Percentiles rank a stretch among this genome's conserved stretches.
Conservation (phyloP, 1,284 basidiomycete genomes). For the Ceratobasidium sp. region DNA sequence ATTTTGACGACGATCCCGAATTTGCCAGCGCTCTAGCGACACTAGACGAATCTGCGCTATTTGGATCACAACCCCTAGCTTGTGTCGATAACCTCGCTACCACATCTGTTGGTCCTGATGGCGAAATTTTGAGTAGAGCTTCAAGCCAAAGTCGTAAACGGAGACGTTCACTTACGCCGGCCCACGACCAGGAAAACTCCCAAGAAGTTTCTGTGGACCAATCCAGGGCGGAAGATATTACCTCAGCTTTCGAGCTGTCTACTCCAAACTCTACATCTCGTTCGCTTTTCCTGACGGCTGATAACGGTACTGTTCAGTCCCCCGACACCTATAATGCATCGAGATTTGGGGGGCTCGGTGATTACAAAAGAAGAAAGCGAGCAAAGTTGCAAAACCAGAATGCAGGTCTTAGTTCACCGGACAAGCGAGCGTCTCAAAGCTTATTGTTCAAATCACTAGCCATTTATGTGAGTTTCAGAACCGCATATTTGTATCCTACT, state of each 20-base stretch:
- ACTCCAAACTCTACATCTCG: background rate
- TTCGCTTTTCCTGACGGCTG: background rate
- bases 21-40: conserved; percentile 19
- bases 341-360: conserved; percentile 80
- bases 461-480: conserved; percentile 67
- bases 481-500: background rate
- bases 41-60: conserved; percentile 16
- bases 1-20: conserved; percentile 35
- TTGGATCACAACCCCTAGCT: conserved; percentile 28
- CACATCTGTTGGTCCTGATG: background rate
- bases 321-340: conserved; percentile 71
- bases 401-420: conserved; percentile 57
- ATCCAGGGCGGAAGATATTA: background rate
- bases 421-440: conserved; percentile 48
- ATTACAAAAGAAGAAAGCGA: conserved; percentile 90
- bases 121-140: background rate
- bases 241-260: background rate
- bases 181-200: conserved; percentile 18
- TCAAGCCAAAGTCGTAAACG: conserved; percentile 27
- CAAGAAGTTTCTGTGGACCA: background rate
- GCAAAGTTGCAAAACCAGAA: conserved; percentile 91
- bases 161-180: conserved; percentile 8
- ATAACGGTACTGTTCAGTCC: background rate
- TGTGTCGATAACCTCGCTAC: conserved; percentile 21
- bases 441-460: conserved; percentile 74